Percentiles rank a stretch among this genome's conserved stretches.
Conservation (phyloP, 768 basidiomycete species). For the Mycena rebaudengoi region DNA sequence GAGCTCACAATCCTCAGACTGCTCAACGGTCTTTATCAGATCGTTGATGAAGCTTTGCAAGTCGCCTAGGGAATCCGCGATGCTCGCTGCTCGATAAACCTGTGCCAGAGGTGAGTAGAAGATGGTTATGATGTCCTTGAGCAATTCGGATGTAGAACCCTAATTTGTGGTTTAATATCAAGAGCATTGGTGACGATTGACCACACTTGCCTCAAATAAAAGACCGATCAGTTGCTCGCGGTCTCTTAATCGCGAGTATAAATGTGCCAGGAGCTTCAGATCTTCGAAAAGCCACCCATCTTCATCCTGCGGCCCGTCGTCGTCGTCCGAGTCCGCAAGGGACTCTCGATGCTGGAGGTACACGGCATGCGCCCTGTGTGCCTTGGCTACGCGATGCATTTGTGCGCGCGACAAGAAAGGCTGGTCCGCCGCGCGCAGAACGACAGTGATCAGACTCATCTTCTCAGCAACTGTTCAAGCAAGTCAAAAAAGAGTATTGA, state of each 20-base stretch:
- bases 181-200: background rate
- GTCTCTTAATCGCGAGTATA: constrained; percentile 85
- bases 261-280: constrained; percentile 76
- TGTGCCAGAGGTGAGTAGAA: constrained; percentile 97
- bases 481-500: constrained; percentile 1
- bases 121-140: constrained; percentile 99
- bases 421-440: constrained; percentile 81
- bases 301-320: constrained; percentile 92
- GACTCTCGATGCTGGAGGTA: constrained; percentile 71
- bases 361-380: constrained; percentile 79
- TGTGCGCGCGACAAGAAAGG: constrained; percentile 81
- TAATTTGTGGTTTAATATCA: constrained; percentile 39
- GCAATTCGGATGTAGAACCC: constrained; percentile 93
- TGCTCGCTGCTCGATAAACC: constrained; percentile 97
- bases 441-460: constrained; percentile 78
- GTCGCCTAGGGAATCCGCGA: constrained; percentile 92
- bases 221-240: constrained; percentile 92
- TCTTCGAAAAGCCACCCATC: constrained; percentile 98
- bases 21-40: constrained; percentile 93
- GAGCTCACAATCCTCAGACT: constrained; percentile 84
- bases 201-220: constrained; percentile 85
- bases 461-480: constrained; percentile 63
- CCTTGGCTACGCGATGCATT: constrained; percentile 80
- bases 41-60: constrained; percentile 95
- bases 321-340: constrained; percentile 86